Percentiles rank a stretch among this genome's conserved stretches.
Evolutionary conservation across 176 grass and related monocot species (phyloP).

Genomic region (Phoenix roebelenii): DNA sequence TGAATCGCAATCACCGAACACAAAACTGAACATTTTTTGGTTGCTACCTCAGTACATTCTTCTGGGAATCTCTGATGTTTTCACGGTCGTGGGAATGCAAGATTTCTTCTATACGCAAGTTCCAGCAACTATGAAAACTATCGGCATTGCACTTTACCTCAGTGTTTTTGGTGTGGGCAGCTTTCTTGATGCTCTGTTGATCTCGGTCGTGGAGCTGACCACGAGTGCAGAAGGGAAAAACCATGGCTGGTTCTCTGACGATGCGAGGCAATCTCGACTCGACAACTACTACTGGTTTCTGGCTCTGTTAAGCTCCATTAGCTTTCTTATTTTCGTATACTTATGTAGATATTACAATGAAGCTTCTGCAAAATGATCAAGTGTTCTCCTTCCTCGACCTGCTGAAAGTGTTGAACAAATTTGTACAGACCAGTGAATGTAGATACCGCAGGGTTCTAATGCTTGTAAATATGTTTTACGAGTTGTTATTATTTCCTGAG

Average conservation of each 20-base stretch:
- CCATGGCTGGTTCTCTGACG: conserved; percentile 66
- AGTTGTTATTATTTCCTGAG: too few relatives aligned
- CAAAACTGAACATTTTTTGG: conserved; percentile 46
- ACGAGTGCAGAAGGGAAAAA: conserved; percentile 13
- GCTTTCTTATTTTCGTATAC: conserved; percentile 46
- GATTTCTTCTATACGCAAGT: conserved; percentile 95
- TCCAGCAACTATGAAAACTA: conserved; percentile 54
- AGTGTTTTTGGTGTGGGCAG: conserved; percentile 80
- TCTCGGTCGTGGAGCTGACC: conserved; percentile 39
- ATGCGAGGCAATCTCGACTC: conserved; percentile 38
- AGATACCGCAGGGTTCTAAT: too few relatives aligned
- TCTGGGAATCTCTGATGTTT: conserved; percentile 63
- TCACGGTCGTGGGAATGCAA: conserved; percentile 78
- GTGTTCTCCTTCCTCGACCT: too few relatives aligned
- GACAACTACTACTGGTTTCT: conserved; percentile 79
- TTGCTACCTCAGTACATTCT: conserved; percentile 75
- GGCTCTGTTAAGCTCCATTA: conserved; percentile 44
- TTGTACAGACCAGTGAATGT: too few relatives aligned
- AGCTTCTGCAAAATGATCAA: conserved; percentile 12
- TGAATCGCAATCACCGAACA: not conserved
- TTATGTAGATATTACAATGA: conserved; percentile 39
- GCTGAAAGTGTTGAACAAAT: too few relatives aligned
- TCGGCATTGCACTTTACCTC: conserved; percentile 73
- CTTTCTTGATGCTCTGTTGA: conserved; percentile 62
- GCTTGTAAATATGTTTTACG: too few relatives aligned